These are phyloP conservation scores for Aureobasidium namibiae DNA, from an alignment of 2,329 filamentous ascomycete genomes.

Conservation along the genomic window DNA sequence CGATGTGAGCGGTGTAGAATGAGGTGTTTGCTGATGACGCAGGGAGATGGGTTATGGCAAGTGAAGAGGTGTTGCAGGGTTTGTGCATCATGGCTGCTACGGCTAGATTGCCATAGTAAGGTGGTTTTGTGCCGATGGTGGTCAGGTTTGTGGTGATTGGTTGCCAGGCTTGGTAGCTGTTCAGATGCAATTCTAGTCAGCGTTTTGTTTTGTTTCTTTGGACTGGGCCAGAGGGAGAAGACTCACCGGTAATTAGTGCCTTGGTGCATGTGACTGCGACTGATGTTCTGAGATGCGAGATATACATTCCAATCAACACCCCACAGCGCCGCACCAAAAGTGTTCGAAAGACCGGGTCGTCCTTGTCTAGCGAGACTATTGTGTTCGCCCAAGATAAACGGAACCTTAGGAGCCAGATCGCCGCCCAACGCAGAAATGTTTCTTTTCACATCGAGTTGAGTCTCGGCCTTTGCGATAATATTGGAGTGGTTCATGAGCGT, in stretches of 20 bases:
- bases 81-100: slow-evolving; percentile 49
- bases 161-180: slow-evolving; percentile 50
- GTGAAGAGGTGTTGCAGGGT: slow-evolving; percentile 18
- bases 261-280: slow-evolving; percentile 55
- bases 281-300: slow-evolving; percentile 47
- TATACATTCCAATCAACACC: slow-evolving; percentile 55
- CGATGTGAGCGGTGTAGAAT: slow-evolving; percentile 45
- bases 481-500: slow-evolving; percentile 57
- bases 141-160: slow-evolving; percentile 45
- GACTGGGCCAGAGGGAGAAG: too few species aligned
- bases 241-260: slow-evolving; percentile 49
- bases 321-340: slow-evolving; percentile 60
- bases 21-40: slow-evolving; percentile 18
- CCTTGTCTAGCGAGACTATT: slow-evolving; percentile 58
- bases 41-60: slow-evolving; percentile 41
- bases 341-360: slow-evolving; percentile 52
- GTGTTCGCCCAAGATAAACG: slow-evolving; percentile 52
- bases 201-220: neutral
- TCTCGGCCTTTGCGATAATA: slow-evolving; percentile 41
- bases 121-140: slow-evolving; percentile 50
- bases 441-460: slow-evolving; percentile 42
- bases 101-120: slow-evolving; percentile 56
- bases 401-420: slow-evolving; percentile 28
- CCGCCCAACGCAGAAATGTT: slow-evolving; percentile 31
- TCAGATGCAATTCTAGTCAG: too few species aligned